Evolutionary conservation across 768 basidiomycete species (phyloP).

Genomic region (Tylopilus vinaceipallidus): DNA sequence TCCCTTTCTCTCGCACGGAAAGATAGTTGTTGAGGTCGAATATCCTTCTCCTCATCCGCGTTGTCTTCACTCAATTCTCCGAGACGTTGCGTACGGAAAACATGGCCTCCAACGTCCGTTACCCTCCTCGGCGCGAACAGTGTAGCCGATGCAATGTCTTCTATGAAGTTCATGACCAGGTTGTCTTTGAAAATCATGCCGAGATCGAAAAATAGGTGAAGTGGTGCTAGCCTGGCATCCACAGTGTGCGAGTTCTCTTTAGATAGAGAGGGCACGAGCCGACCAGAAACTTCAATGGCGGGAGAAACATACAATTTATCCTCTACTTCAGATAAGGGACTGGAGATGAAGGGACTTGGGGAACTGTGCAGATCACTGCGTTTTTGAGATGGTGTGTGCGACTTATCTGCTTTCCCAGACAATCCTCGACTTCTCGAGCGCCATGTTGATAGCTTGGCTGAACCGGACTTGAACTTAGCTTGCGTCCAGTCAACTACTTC

Average conservation of each 20-base stretch:
- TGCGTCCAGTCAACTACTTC: constrained; percentile 64
- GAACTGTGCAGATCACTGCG: constrained; percentile 15
- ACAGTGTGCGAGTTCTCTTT: constrained; percentile 9
- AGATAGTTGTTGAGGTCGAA: constrained; percentile 25
- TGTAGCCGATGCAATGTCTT: constrained; percentile 35
- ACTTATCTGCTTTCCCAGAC: constrained; percentile 15
- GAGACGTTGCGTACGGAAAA: background rate
- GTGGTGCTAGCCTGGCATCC: constrained; percentile 48
- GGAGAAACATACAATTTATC: constrained; percentile 11
- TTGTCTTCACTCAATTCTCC: constrained; percentile 14
- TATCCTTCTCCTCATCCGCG: constrained; percentile 13
- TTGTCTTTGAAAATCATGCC: constrained; percentile 38
- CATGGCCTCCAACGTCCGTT: background rate
- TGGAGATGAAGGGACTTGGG: constrained; percentile 18
- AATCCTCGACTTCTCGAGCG: constrained; percentile 41
- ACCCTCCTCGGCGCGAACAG: constrained; percentile 12
- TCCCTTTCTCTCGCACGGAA: constrained; percentile 27
- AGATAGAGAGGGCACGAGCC: background rate
- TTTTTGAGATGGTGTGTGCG: constrained; percentile 19
- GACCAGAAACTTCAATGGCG: constrained; percentile 21
- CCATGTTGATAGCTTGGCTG: constrained; percentile 64
- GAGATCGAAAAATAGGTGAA: constrained; percentile 80
- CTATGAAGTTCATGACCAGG: constrained; percentile 47
- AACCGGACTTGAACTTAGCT: constrained; percentile 35
- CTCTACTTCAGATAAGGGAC: constrained; percentile 15